Conservation (phyloP, 441 rosid genomes). For the Kokia cookei region DNA sequence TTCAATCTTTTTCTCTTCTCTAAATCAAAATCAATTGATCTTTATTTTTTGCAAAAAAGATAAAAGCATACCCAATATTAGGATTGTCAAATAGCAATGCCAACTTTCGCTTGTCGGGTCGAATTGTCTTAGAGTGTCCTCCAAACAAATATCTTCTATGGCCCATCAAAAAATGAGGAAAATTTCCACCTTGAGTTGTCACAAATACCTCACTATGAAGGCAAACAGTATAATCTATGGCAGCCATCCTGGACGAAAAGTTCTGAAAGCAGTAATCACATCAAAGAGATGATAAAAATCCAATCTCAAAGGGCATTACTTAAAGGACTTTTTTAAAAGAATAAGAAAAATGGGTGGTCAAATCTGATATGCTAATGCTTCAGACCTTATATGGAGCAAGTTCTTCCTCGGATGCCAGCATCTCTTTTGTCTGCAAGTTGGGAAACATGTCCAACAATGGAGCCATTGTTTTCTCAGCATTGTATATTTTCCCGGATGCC, state of each 20-base stretch:
- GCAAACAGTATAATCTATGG: constrained; percentile 97
- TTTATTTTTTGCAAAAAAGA: background rate
- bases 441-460: constrained; percentile 97
- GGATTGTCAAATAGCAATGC: constrained; percentile 95
- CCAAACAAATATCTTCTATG: constrained; percentile 88
- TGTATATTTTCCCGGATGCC: constrained; percentile 96
- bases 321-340: background rate
- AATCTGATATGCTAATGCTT: background rate
- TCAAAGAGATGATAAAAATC: constrained; percentile 12
- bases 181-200: constrained; percentile 99
- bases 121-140: constrained; percentile 93
- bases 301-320: constrained; percentile 3
- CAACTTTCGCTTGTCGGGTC: constrained; percentile 96
- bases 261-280: constrained; percentile 55
- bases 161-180: constrained; percentile 99
- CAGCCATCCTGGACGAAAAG: constrained; percentile 99
- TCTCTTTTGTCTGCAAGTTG: constrained; percentile 82
- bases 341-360: background rate
- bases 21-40: too few species aligned
- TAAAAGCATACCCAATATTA: constrained; percentile 63
- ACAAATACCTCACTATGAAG: constrained; percentile 99
- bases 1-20: background rate
- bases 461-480: constrained; percentile 84
- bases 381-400: constrained; percentile 84
- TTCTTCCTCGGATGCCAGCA: constrained; percentile 81